Evolutionary conservation across 1,284 basidiomycete genomes (phyloP).

Genomic region (Irpex lacteus): DNA sequence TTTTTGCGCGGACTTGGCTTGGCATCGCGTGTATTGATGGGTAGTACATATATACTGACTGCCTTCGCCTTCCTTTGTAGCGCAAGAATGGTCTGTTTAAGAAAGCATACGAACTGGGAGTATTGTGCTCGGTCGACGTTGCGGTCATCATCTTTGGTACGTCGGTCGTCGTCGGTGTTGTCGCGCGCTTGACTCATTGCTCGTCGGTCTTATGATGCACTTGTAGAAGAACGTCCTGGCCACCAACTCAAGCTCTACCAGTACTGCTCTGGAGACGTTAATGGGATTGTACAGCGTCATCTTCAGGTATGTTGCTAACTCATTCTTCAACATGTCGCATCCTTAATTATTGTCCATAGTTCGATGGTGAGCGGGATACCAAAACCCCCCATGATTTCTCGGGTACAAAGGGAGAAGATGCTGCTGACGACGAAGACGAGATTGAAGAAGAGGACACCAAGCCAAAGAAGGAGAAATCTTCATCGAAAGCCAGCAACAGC

Average conservation of each 20-base stretch:
- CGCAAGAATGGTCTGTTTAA: slow-evolving; percentile 89
- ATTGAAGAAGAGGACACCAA: slow-evolving; percentile 31
- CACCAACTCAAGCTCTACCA: slow-evolving; percentile 58
- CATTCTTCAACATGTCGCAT: neutral
- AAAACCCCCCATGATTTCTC: slow-evolving; percentile 44
- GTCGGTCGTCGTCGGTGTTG: neutral
- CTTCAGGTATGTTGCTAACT: slow-evolving; percentile 37
- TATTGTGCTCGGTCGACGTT: slow-evolving; percentile 69
- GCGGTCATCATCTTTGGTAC: slow-evolving; percentile 67
- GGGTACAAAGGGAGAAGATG: slow-evolving; percentile 33
- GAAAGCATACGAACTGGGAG: slow-evolving; percentile 86
- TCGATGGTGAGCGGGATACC: slow-evolving; percentile 47
- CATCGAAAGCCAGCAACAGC: slow-evolving; percentile 2
- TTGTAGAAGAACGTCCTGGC: slow-evolving; percentile 43
- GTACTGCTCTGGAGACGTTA: slow-evolving; percentile 52
- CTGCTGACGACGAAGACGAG: slow-evolving; percentile 42
- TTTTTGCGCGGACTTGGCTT: slow-evolving; percentile 30
- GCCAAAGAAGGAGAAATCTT: slow-evolving; percentile 1
- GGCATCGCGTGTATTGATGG: slow-evolving; percentile 30
- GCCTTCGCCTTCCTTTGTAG: slow-evolving; percentile 33
- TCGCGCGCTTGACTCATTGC: neutral
- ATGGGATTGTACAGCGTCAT: slow-evolving; percentile 46
- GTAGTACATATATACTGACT: neutral
- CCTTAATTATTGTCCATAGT: slow-evolving; percentile 30
- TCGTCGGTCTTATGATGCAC: neutral